These are phyloP conservation scores for Nakazawaea laoshanensis DNA, from an alignment of 805 yeast genomes.

Conservation along the genomic window DNA sequence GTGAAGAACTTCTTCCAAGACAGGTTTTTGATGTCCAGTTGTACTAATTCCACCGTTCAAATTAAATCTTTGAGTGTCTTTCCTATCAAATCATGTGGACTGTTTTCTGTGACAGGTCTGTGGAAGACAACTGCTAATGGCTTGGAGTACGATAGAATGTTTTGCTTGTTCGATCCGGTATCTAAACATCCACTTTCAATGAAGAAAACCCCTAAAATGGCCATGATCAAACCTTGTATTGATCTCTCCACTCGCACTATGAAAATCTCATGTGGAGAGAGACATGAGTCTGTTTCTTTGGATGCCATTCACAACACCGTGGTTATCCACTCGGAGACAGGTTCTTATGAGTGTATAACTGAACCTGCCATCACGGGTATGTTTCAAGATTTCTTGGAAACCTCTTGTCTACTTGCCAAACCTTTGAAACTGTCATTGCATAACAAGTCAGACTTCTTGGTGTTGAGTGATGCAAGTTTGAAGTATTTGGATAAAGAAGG, in stretches of 20 bases:
- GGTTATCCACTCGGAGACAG: too few relatives aligned
- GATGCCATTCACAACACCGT: constrained; percentile 1
- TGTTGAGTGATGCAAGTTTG: constrained; percentile 24
- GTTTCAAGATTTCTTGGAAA: constrained; percentile 20
- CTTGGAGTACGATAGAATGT: constrained; percentile 30
- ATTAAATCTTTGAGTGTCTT: constrained; percentile 21
- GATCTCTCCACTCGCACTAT: constrained; percentile 11
- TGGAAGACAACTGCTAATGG: constrained; percentile 26
- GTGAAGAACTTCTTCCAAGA: constrained; percentile 19
- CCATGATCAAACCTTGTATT: constrained; percentile 23
- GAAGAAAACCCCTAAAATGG: constrained; percentile 27
- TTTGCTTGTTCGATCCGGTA: constrained; percentile 24
- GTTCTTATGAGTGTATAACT: constrained; percentile 11
- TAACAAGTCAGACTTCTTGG: constrained; percentile 30
- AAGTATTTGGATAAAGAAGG: constrained; percentile 12
- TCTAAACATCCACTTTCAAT: constrained; percentile 21
- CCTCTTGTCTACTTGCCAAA: constrained; percentile 27
- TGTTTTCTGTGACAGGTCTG: constrained; percentile 17
- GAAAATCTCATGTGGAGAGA: constrained; percentile 6
- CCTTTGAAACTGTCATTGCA: constrained; percentile 12
- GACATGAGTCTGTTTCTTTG: constrained; percentile 1
- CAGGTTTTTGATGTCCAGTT: constrained; percentile 1
- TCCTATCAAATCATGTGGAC: constrained; percentile 37
- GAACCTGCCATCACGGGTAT: constrained; percentile 18
- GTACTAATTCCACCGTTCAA: constrained; percentile 1